phyloP scores from a whole-genome alignment of 495 filamentous ascomycete genomes.

The Aspergillus homomorphus region DNA sequence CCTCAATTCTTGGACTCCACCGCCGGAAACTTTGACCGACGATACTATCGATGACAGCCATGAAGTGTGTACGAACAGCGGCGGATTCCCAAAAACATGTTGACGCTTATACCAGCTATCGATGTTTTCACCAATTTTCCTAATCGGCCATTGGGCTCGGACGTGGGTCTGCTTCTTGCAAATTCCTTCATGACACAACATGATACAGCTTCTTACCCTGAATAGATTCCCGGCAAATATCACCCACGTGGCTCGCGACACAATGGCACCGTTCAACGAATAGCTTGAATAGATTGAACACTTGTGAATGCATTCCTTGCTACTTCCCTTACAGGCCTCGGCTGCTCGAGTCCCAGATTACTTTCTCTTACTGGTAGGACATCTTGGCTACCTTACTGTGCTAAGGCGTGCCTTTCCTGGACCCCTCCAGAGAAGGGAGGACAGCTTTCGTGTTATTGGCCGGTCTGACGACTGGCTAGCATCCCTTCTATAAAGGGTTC shows the following conservation, averaged over 20 bases:
- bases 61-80: too few relatives aligned
- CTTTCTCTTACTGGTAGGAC: neutral
- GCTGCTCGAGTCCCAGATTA: neutral
- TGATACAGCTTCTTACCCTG: neutral
- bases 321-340: neutral
- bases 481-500: neutral
- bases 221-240: neutral
- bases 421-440: too few relatives aligned
- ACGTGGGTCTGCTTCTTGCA: neutral
- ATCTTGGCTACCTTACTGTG: neutral
- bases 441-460: too few relatives aligned
- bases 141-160: too few relatives aligned
- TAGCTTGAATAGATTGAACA: too few relatives aligned
- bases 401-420: too few relatives aligned
- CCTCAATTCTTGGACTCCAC: too few relatives aligned
- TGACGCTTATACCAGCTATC: too few relatives aligned
- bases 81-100: too few relatives aligned
- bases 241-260: constrained; percentile 8
- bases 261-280: neutral
- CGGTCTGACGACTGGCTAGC: neutral
- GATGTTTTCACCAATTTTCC: too few relatives aligned
- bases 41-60: too few relatives aligned
- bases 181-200: neutral
- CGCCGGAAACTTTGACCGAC: too few relatives aligned
- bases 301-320: neutral